Evolutionary conservation across 768 basidiomycete genomes (phyloP).

Genomic region (Mycena albidolilacea): DNA sequence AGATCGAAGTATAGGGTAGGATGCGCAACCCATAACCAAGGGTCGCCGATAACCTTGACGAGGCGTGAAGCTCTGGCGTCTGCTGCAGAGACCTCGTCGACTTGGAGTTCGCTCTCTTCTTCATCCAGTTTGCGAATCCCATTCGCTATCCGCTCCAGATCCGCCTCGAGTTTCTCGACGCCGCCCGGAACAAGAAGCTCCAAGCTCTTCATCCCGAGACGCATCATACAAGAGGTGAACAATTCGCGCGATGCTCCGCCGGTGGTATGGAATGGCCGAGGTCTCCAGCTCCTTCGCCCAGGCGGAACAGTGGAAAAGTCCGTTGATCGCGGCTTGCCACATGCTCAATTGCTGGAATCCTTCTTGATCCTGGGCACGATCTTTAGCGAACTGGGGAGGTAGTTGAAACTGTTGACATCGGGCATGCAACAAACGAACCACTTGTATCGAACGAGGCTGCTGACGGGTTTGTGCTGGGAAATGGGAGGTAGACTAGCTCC

Average conservation of each 20-base stretch:
- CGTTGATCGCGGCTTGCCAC: background rate
- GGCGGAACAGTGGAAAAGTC: background rate
- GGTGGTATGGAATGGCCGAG: background rate
- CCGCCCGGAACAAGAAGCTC: conserved; percentile 24
- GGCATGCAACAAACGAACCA: conserved; percentile 40
- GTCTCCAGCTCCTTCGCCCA: conserved; percentile 17
- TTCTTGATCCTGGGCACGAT: conserved; percentile 1
- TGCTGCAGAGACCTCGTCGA: background rate
- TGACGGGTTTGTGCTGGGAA: conserved; percentile 28
- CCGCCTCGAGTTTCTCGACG: conserved; percentile 14
- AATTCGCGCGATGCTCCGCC: background rate
- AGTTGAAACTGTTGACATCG: conserved; percentile 33
- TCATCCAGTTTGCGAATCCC: background rate
- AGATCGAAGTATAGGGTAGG: conserved; percentile 7
- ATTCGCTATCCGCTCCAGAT: conserved; percentile 19
- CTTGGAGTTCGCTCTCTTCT: background rate
- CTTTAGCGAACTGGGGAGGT: conserved; percentile 33
- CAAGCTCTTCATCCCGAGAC: conserved; percentile 30
- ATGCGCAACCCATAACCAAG: conserved; percentile 21
- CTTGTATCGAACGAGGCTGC: conserved; percentile 35
- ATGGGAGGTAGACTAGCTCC: conserved; percentile 29
- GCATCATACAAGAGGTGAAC: conserved; percentile 25
- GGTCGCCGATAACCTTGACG: conserved; percentile 17
- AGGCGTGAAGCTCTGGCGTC: background rate
- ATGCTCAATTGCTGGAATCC: conserved; percentile 35